Conservation (phyloP, 345 rosid species). For the Dimocarpus longan region DNA sequence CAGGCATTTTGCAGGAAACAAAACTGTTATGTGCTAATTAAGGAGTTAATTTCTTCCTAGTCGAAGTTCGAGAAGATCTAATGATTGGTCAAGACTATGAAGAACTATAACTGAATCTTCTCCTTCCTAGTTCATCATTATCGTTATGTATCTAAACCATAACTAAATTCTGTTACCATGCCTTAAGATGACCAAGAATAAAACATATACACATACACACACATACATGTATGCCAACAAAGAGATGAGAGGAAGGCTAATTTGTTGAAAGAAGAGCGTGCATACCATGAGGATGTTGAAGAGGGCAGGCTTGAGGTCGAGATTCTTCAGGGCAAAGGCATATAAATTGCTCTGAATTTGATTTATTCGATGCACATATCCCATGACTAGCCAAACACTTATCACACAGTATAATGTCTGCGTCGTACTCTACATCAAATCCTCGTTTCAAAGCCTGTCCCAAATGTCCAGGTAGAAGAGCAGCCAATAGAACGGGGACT, state of each 20-base stretch:
- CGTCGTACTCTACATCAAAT: slow-evolving; percentile 17
- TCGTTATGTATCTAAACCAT: background rate
- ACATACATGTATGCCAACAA: background rate
- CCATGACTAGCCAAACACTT: slow-evolving; percentile 35
- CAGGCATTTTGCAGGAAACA: no score
- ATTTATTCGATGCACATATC: slow-evolving; percentile 42
- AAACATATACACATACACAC: background rate
- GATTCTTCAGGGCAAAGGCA: slow-evolving; percentile 39
- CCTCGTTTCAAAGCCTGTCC: slow-evolving; percentile 13
- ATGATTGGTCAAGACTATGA: no score
- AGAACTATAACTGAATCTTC: no score
- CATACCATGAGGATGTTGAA: background rate
- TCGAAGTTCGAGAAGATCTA: no score
- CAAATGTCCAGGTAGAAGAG: background rate
- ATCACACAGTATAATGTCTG: background rate
- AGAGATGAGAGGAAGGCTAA: background rate
- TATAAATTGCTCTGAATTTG: slow-evolving; percentile 11
- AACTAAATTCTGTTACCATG: background rate
- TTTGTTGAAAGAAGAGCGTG: background rate
- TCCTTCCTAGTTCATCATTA: background rate
- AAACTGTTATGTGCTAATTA: no score
- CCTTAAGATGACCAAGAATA: background rate
- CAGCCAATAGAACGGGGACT: slow-evolving; percentile 20
- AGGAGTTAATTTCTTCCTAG: no score
- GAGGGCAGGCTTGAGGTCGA: slow-evolving; percentile 3